Percentiles rank a stretch among this genome's conserved stretches.
Conservation (phyloP, 1,139 yeast species). For the Yamadazyma sp. region DNA sequence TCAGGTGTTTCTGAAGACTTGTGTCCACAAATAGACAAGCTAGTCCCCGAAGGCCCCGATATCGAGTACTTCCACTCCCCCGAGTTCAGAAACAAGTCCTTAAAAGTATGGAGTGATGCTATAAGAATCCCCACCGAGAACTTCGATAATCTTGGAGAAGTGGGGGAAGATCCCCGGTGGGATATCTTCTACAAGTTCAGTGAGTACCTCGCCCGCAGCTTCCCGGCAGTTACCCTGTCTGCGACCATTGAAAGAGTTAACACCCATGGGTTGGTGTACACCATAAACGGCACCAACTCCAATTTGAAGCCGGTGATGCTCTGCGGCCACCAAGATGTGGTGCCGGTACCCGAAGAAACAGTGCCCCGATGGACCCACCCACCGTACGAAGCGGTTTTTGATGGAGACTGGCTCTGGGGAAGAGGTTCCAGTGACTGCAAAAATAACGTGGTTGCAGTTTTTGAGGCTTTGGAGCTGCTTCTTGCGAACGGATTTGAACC, state of each 20-base stretch:
- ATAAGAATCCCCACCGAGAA: constrained; percentile 37
- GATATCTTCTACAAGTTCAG: constrained; percentile 26
- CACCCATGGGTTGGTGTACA: constrained; percentile 27
- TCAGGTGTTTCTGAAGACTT: no score
- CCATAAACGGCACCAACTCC: constrained; percentile 27
- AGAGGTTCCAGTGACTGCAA: constrained; percentile 47
- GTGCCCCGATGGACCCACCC: constrained; percentile 20
- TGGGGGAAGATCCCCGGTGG: constrained; percentile 33
- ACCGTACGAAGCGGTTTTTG: constrained; percentile 39
- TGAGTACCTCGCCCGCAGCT: constrained; percentile 21
- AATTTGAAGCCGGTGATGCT: constrained; percentile 35
- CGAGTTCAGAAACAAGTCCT: constrained; percentile 28
- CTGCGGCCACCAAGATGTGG: constrained; percentile 47
- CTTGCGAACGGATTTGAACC: constrained; percentile 34
- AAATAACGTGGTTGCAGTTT: constrained; percentile 32
- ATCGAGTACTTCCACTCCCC: constrained; percentile 20
- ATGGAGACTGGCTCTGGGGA: constrained; percentile 37
- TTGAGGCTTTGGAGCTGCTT: constrained; percentile 38
- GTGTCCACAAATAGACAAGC: constrained; percentile 16
- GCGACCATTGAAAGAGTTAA: constrained; percentile 21
- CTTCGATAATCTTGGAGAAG: constrained; percentile 36
- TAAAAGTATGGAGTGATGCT: constrained; percentile 23
- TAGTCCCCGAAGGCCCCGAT: constrained; percentile 18
- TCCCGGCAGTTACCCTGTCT: constrained; percentile 23
- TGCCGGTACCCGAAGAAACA: constrained; percentile 39